Evolutionary conservation across 1,139 yeast species (phyloP).

Genomic region (Ashbya aceris): DNA sequence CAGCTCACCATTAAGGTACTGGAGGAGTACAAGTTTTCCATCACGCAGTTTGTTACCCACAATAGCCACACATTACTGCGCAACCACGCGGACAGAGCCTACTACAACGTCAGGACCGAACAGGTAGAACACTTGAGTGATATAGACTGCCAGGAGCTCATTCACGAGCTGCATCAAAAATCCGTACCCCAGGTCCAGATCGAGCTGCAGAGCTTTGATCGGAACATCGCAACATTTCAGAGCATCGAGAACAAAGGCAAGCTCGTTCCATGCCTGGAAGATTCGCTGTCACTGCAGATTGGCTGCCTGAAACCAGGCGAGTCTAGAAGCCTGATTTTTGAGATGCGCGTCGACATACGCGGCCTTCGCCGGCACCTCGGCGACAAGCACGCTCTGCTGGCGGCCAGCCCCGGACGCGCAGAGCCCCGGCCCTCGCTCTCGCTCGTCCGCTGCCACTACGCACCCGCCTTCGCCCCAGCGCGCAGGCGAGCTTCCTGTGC

Average conservation of each 20-base stretch:
- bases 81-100: conserved; percentile 1
- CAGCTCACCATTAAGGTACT: not conserved
- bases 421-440: no score
- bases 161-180: conserved; percentile 4
- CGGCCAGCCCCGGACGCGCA: no score
- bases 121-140: not conserved
- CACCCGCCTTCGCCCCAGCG: no score
- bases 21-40: conserved; percentile 3
- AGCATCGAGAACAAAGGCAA: conserved; percentile 6
- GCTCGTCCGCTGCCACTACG: no score
- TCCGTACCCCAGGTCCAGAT: conserved; percentile 1
- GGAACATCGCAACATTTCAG: conserved; percentile 4
- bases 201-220: conserved; percentile 4
- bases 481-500: not conserved
- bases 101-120: conserved; percentile 4
- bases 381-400: no score
- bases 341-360: conserved; percentile 3
- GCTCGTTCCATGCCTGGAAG: not conserved
- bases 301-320: conserved; percentile 8
- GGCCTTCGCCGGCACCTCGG: not conserved
- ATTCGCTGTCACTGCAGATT: conserved; percentile 2
- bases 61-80: conserved; percentile 3
- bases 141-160: not conserved
- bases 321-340: conserved; percentile 6
- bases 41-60: conserved; percentile 5